Base-by-base conservation (phyloP, 306 rosid genomes). In the Chamaecrista fasciculata region DNA sequence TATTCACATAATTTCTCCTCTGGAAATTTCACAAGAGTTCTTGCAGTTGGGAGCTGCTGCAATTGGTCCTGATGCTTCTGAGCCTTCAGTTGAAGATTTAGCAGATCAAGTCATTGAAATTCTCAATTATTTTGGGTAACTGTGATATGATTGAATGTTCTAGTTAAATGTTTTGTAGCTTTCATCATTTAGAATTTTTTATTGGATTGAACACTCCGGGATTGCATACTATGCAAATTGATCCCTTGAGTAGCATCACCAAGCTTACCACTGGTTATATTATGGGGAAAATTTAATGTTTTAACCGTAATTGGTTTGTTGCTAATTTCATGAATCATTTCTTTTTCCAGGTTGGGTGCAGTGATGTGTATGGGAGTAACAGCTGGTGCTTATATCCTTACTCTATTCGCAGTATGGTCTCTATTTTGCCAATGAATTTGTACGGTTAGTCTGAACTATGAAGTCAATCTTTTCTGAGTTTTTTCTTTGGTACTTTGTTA, bases 341-440 rank as follows among this genome's bases (percentile, higher is more conserved):
- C 60, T 49, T 71, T 59, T 58, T 72, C 61, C 86, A 93, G 99
- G 87, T 95, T 94, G 75, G 96, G 91, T 67, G 97, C 97, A 29
- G 99, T 94, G 71, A 94, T 94, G 99, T 94, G 99, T 78, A 94
- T 94, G 99, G 99, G 99, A 75, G 99, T 91, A 62, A 94, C 99
- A 10, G 97, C 97, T 4, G 97, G 99, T 75, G 99, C 99, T 44
- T 91, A 94, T 76, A 85, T 94, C 69, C 96, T 94, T 37, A 76
- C 92, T 9, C 82, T 94, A 48, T 94, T 94, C 44, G 96, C 99
- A n/a, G 99, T 94, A 94, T 16, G 99, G 81, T 46, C 67, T 63
- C 71, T 66, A 50, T 36, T 36, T 66, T 69, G 67, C 48, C 67
- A 33, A 49, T 59, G 63, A 65, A 34, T 67, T 67, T 18, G 12